Evolutionary conservation across 75 land plant species (phyloP).

Genomic region (Chamaecyparis obtusa): DNA sequence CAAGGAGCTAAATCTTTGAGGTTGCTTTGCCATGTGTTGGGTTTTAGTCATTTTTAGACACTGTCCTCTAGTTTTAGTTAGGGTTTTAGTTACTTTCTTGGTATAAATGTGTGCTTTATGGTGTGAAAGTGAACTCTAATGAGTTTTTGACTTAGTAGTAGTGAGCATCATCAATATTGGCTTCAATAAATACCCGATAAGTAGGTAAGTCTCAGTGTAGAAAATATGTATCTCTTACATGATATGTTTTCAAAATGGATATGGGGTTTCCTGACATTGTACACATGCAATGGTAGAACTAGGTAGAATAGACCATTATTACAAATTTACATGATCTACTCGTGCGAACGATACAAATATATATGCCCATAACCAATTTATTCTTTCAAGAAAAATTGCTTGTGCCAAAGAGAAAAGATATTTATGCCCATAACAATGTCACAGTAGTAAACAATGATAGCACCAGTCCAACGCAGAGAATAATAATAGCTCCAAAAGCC

Average conservation of each 20-base stretch:
- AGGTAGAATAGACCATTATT: neutral
- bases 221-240: no score
- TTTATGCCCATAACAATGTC: constrained; percentile 58
- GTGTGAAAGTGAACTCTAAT: neutral
- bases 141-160: neutral
- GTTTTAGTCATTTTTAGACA: no score
- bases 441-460: constrained; percentile 42
- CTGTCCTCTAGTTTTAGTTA: no score
- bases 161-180: neutral
- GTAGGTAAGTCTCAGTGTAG: no score
- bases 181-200: no score
- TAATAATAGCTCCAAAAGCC: constrained; percentile 67
- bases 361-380: no score
- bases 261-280: neutral
- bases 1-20: no score
- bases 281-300: neutral
- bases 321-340: neutral
- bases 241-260: neutral
- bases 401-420: neutral
- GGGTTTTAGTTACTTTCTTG: no score
- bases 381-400: no score
- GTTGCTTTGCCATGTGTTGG: no score
- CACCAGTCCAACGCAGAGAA: constrained; percentile 51
- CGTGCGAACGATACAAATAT: no score
- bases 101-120: no score